These are phyloP conservation scores for Aspergillus fischeri DNA, from an alignment of 2,329 filamentous ascomycete species.

Conservation along the genomic window DNA sequence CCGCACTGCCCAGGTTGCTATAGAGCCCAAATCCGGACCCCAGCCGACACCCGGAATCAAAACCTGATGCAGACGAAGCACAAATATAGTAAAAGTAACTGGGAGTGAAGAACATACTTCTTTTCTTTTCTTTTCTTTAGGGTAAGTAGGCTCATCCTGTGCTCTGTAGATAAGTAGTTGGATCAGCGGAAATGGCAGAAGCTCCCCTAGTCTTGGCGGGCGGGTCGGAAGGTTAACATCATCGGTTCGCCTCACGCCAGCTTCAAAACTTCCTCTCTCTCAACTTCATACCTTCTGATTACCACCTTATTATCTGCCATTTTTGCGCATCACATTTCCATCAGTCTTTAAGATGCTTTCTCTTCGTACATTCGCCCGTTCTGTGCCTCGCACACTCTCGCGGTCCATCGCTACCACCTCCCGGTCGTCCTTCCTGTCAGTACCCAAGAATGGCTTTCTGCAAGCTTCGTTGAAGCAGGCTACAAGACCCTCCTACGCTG, in stretches of 20 bases:
- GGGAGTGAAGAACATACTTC: not conserved
- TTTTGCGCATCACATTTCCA: not conserved
- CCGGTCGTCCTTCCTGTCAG: conserved; percentile 45
- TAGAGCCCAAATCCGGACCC: not conserved
- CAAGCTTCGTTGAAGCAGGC: conserved; percentile 48
- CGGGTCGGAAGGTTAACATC: conserved; percentile 23
- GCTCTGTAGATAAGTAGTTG: not conserved
- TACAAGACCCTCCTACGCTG: conserved; percentile 38
- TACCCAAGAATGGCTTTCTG: conserved; percentile 49
- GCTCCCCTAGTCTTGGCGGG: conserved; percentile 17
- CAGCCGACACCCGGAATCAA: not conserved
- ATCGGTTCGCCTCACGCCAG: conserved; percentile 17
- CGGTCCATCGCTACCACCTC: conserved; percentile 53
- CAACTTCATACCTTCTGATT: not conserved
- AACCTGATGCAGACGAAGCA: not conserved
- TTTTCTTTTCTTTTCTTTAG: too few relatives aligned
- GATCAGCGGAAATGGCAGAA: not conserved
- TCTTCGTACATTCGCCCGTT: conserved; percentile 61
- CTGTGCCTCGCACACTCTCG: conserved; percentile 61
- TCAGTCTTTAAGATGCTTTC: conserved; percentile 59
- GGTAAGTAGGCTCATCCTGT: not conserved
- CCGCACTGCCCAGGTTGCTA: not conserved
- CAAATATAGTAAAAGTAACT: not conserved
- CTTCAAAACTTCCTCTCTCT: conserved; percentile 1
- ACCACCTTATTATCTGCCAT: not conserved